phyloP scores from a whole-genome alignment of 352 stramenopile species.

The Phytopythium mirpurense region DNA sequence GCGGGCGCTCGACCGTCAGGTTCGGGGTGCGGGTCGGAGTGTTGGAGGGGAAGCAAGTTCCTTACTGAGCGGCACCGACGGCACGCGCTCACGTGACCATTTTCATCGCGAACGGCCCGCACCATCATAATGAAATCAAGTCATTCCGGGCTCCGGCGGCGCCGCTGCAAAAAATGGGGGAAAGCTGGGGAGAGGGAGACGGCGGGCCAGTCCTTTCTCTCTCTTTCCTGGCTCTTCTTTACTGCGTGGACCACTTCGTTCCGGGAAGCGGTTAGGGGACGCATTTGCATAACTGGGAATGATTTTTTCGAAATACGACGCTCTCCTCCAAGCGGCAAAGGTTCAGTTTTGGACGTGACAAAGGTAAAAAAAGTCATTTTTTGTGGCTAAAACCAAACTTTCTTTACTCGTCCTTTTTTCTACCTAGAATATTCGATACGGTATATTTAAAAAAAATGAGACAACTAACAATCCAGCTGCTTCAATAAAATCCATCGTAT shows the following conservation, averaged over 20 bases:
- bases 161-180: not conserved
- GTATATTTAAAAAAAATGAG: not conserved
- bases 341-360: not conserved
- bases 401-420: too few species aligned
- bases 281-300: too few species aligned
- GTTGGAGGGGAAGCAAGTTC: slow-evolving; percentile 6
- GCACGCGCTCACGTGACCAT: not conserved
- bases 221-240: not conserved
- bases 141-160: not conserved
- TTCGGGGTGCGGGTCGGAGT: not conserved
- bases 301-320: not conserved
- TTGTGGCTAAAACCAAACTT: too few species aligned
- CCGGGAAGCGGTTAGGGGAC: slow-evolving; percentile 3
- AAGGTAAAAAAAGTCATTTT: not conserved
- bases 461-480: too few species aligned
- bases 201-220: not conserved
- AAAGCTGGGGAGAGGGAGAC: not conserved
- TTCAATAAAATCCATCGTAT: too few species aligned
- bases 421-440: too few species aligned
- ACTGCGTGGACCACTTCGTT: not conserved
- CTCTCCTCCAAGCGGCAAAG: not conserved
- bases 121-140: not conserved
- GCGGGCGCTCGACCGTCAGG: not conserved
- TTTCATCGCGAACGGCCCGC: not conserved
- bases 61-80: slow-evolving; percentile 4